Percentiles rank a stretch among this genome's conserved stretches.
phyloP scores from a whole-genome alignment of 164 flowering plant species.

The Stephania yunnanensis region DNA sequence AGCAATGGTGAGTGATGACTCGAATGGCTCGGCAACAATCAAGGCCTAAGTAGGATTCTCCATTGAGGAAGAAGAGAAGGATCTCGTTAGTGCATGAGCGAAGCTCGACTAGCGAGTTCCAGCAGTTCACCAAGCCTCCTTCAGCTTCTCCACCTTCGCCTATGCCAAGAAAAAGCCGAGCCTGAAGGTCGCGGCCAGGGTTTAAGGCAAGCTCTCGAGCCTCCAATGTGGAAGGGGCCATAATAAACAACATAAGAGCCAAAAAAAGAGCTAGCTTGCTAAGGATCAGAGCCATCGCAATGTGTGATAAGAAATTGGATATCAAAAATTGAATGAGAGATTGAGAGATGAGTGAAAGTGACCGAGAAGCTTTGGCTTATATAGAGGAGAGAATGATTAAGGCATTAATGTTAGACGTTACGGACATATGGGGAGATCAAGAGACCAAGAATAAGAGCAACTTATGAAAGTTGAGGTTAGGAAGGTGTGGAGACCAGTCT shows the following conservation, averaged over 20 bases:
- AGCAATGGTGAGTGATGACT: conserved; percentile 25
- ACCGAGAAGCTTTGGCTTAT: neutral
- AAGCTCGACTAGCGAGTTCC: conserved; percentile 8
- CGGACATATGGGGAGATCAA: neutral
- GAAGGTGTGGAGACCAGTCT: too few relatives aligned
- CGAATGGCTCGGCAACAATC: conserved; percentile 20
- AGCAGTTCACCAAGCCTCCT: conserved; percentile 7
- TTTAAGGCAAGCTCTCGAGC: neutral
- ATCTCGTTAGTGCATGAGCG: conserved; percentile 27
- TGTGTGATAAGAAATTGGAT: too few relatives aligned
- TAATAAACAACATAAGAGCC: neutral
- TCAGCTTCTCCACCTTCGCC: neutral
- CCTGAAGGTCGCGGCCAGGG: conserved; percentile 2
- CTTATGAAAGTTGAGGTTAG: too few relatives aligned
- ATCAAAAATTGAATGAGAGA: neutral
- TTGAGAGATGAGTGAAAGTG: neutral
- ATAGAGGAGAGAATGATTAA: neutral
- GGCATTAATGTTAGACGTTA: neutral
- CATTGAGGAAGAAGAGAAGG: conserved; percentile 19
- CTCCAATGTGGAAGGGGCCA: neutral
- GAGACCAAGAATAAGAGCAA: neutral
- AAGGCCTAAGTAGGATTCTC: conserved; percentile 13
- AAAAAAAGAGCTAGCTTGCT: neutral
- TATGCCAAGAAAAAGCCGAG: neutral
- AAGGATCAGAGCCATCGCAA: neutral